Evolutionary conservation across 805 yeast genomes (phyloP).

Genomic region (Kurtzmaniella cleridarum): DNA sequence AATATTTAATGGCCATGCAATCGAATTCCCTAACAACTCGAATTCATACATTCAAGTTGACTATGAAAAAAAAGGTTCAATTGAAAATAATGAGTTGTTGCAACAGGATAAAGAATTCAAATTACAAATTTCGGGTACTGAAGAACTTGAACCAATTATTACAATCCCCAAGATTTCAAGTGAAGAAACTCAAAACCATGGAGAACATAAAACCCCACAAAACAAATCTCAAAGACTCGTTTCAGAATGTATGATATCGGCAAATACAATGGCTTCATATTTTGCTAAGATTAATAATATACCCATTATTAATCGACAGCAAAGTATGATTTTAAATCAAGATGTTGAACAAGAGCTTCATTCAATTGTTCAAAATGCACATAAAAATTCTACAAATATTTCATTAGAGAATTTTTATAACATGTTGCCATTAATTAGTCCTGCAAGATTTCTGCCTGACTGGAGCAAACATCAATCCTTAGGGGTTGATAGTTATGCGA

Average conservation of each 20-base stretch:
- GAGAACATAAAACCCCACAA: too few species aligned
- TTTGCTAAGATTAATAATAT: conserved; percentile 39
- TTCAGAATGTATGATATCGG: conserved; percentile 77
- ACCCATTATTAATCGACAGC: conserved; percentile 48
- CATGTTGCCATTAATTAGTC: conserved; percentile 41
- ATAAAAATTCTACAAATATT: conserved; percentile 13
- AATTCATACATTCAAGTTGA: conserved; percentile 13
- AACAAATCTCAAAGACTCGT: conserved; percentile 57
- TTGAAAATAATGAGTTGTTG: too few species aligned
- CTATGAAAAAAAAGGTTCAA: background rate
- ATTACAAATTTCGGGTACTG: conserved; percentile 1
- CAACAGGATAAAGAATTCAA: background rate
- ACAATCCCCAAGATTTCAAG: conserved; percentile 5
- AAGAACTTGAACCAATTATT: conserved; percentile 5
- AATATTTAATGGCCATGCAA: conserved; percentile 15
- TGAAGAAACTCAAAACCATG: too few species aligned
- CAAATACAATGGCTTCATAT: conserved; percentile 57
- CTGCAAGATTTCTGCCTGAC: conserved; percentile 48
- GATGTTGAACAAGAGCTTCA: conserved; percentile 20
- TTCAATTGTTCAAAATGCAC: conserved; percentile 12
- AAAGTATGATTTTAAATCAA: conserved; percentile 21
- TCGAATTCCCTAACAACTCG: conserved; percentile 11
- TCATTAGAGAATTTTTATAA: conserved; percentile 37
- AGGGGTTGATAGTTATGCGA: conserved; percentile 59
- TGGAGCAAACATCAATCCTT: conserved; percentile 49